These are phyloP conservation scores for Huntiella abstrusa DNA, from an alignment of 2,329 filamentous ascomycete genomes.

Conservation along the genomic window DNA sequence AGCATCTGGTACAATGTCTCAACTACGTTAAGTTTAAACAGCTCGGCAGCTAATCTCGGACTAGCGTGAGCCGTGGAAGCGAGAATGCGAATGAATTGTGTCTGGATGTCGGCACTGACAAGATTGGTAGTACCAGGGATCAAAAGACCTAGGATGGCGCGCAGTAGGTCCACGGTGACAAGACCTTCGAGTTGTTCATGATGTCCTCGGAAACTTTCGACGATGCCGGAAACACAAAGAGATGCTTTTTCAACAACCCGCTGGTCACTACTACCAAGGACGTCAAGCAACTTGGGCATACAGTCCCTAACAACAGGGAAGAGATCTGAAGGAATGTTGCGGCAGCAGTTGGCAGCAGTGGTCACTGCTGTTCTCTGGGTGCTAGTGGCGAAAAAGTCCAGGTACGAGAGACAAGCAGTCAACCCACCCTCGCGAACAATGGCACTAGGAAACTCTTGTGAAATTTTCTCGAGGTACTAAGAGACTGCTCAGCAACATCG, in stretches of 20 bases:
- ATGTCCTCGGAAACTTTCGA: slow-evolving; percentile 89
- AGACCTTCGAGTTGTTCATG: slow-evolving; percentile 79
- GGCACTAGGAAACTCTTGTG: slow-evolving; percentile 79
- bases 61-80: slow-evolving; percentile 82
- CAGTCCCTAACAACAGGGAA: slow-evolving; percentile 84
- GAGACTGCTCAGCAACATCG: slow-evolving; percentile 86
- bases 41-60: slow-evolving; percentile 66
- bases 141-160: slow-evolving; percentile 67
- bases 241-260: slow-evolving; percentile 94
- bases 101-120: slow-evolving; percentile 86
- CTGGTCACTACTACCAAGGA: slow-evolving; percentile 81
- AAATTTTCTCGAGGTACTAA: slow-evolving; percentile 98
- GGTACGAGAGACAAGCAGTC: slow-evolving; percentile 84
- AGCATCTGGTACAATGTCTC: slow-evolving; percentile 95
- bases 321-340: slow-evolving; percentile 86
- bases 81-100: slow-evolving; percentile 81
- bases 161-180: slow-evolving; percentile 71
- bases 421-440: slow-evolving; percentile 92
- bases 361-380: slow-evolving; percentile 94
- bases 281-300: slow-evolving; percentile 86
- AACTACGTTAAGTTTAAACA: slow-evolving; percentile 92
- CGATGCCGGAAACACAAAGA: slow-evolving; percentile 82
- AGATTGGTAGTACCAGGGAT: slow-evolving; percentile 90
- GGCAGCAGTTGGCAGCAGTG: slow-evolving; percentile 93
- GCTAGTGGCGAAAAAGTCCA: slow-evolving; percentile 95